Base-by-base conservation (phyloP, 345 rosid genomes). In the Pelargonium nanum region DNA sequence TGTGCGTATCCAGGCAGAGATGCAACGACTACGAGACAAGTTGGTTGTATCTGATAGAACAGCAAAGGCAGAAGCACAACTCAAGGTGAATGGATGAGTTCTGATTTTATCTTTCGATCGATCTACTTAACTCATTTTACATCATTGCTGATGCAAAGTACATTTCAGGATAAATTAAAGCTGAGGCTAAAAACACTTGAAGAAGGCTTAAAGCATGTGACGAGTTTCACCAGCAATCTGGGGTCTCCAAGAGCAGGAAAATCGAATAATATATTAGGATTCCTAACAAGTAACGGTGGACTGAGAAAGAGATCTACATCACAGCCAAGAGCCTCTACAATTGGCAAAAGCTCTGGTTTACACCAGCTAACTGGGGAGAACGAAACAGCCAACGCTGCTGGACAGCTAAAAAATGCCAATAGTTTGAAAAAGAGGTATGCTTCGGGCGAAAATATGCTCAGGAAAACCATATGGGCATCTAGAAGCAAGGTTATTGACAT, bases 11-110 rank as follows among this genome's bases (percentile, higher is more conserved):
- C 59, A 93, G 97, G 96, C 92, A 20, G 99, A 89, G 79, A 86
- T 84, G 89, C 97, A 89, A 64, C 72, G 81, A 63, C 21, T 93
- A 71, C 87, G 78, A 77, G 95, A 89, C 60, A 93, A 83, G 67
- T 81, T 93, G 32, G 82, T 74, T 48, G 63, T 85, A 53, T 72
- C 90, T 0, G 97, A 89, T 66, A 85, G 97, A 77, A 83, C 97
- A 21, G 89, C 96, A 16, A 89, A 83, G 72, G 91, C 96, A 32
- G 97, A 93, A 77, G 84, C 92, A 19, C 96, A 83, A 67, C 79
- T 89, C 30, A 93, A 93, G 95, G 98, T 85, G 65, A 72, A 13
- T 20, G 51, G 50, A 28, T 55, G 51, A 26, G 50, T 56, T 60
- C 56, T 58, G 20, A 5, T 26, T 30, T 24, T 51, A 1, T 22